Conservation (phyloP, 1,139 yeast species). For the Sporopachydermia cereana region DNA sequence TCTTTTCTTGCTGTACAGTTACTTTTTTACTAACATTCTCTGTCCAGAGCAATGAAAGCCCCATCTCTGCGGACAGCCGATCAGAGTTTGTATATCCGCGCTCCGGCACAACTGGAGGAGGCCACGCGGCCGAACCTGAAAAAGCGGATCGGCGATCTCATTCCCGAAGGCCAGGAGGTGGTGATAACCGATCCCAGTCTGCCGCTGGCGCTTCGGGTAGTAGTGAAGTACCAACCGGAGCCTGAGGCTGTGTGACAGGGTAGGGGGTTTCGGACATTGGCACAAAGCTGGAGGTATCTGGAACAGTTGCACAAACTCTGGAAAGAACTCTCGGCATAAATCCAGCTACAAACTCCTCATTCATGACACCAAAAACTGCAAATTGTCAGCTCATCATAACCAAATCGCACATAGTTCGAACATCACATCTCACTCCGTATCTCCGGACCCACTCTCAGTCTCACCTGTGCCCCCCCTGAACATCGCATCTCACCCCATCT, state of each 20-base stretch:
- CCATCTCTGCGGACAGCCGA: constrained; percentile 42
- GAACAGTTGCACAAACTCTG: too few species aligned
- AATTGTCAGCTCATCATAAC: too few species aligned
- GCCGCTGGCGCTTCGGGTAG: constrained; percentile 32
- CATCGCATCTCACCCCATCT: constrained; percentile 6
- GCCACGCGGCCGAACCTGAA: constrained; percentile 37
- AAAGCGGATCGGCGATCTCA: constrained; percentile 27
- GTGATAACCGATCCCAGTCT: constrained; percentile 46
- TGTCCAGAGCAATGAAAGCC: constrained; percentile 27
- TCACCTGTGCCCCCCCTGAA: not conserved
- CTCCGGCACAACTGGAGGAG: constrained; percentile 40
- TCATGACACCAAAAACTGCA: too few species aligned
- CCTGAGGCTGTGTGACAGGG: too few species aligned
- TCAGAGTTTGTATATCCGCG: constrained; percentile 35
- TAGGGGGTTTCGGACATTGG: too few species aligned
- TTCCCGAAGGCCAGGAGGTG: constrained; percentile 36
- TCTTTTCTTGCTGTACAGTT: not conserved
- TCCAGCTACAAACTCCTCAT: too few species aligned
- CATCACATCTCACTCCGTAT: too few species aligned
- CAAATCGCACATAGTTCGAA: too few species aligned
- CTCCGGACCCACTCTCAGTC: not conserved
- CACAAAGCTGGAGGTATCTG: too few species aligned
- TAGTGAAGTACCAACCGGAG: constrained; percentile 10
- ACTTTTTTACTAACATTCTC: constrained; percentile 13
- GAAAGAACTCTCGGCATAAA: too few species aligned